These are phyloP conservation scores for Lactarius hengduanensis DNA, from an alignment of 768 basidiomycete species.

Conservation along the genomic window DNA sequence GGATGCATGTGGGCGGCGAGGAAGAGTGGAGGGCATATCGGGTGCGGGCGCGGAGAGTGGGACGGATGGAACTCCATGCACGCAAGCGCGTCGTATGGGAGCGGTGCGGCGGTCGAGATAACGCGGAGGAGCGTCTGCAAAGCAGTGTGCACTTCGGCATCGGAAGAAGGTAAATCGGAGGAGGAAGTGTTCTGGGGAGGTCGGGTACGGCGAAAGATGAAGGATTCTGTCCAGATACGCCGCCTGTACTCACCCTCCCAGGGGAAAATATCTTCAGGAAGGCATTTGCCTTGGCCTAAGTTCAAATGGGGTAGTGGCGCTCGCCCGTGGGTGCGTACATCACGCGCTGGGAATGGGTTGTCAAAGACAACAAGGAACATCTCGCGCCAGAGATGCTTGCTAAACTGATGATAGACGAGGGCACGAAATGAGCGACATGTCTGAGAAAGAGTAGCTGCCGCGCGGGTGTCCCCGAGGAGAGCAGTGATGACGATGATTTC, in stretches of 20 bases:
- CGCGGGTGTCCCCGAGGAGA: slow-evolving; percentile 31
- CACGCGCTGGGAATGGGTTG: slow-evolving; percentile 31
- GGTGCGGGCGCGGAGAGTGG: slow-evolving; percentile 19
- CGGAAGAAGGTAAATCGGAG: background rate
- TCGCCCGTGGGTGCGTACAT: slow-evolving; percentile 7
- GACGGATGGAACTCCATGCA: slow-evolving; percentile 10
- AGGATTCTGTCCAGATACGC: slow-evolving; percentile 34
- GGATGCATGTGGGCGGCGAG: slow-evolving; percentile 31
- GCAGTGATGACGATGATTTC: slow-evolving; percentile 35
- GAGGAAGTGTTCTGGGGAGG: background rate
- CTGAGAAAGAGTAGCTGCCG: slow-evolving; percentile 37
- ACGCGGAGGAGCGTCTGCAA: slow-evolving; percentile 38
- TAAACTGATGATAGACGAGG: slow-evolving; percentile 36
- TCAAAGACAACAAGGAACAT: slow-evolving; percentile 41
- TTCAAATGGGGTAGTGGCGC: background rate
- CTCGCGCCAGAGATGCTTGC: slow-evolving; percentile 41
- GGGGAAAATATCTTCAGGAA: slow-evolving; percentile 1
- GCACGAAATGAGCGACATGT: slow-evolving; percentile 35
- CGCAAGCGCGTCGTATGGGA: slow-evolving; percentile 31
- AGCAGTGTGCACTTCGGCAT: slow-evolving; percentile 28
- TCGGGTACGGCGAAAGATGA: slow-evolving; percentile 25
- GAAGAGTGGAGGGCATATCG: slow-evolving; percentile 39
- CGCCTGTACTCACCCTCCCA: slow-evolving; percentile 33
- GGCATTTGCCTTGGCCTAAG: background rate
- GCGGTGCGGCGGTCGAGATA: slow-evolving; percentile 37